Evolutionary conservation across 345 rosid species (phyloP).

Genomic region (Lumnitzera littorea): DNA sequence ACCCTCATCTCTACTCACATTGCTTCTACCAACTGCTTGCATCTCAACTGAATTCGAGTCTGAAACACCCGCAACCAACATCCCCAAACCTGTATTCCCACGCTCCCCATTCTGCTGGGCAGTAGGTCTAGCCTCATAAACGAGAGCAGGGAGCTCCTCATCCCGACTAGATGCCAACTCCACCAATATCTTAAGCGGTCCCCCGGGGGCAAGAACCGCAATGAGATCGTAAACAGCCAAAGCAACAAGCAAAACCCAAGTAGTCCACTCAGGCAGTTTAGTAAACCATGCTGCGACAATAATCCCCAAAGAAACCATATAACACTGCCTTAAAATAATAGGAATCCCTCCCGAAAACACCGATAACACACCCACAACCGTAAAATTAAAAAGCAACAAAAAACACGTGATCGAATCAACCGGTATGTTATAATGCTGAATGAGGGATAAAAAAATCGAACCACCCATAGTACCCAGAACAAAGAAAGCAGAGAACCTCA

Average conservation of each 20-base stretch:
- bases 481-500: conserved; percentile 90
- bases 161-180: conserved; percentile 85
- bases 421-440: conserved; percentile 79
- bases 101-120: conserved; percentile 34
- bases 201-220: conserved; percentile 95
- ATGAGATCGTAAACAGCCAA: conserved; percentile 82
- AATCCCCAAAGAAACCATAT: conserved; percentile 84
- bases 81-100: conserved; percentile 42
- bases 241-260: conserved; percentile 85
- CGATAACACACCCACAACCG: conserved; percentile 72
- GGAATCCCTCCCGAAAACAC: conserved; percentile 77
- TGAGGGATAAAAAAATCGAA: conserved; percentile 65
- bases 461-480: conserved; percentile 88
- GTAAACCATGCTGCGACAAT: conserved; percentile 94
- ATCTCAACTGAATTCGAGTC: conserved; percentile 74
- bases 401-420: conserved; percentile 72
- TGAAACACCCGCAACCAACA: conserved; percentile 56
- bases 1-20: conserved; percentile 18
- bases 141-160: conserved; percentile 92
- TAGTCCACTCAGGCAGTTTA: conserved; percentile 93
- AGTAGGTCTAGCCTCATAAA: conserved; percentile 90
- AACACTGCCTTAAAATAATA: conserved; percentile 67
- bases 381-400: conserved; percentile 72
- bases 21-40: conserved; percentile 41
- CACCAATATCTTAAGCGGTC: conserved; percentile 88